phyloP scores from a whole-genome alignment of 805 yeast genomes.

The Candida dajiaensis region DNA sequence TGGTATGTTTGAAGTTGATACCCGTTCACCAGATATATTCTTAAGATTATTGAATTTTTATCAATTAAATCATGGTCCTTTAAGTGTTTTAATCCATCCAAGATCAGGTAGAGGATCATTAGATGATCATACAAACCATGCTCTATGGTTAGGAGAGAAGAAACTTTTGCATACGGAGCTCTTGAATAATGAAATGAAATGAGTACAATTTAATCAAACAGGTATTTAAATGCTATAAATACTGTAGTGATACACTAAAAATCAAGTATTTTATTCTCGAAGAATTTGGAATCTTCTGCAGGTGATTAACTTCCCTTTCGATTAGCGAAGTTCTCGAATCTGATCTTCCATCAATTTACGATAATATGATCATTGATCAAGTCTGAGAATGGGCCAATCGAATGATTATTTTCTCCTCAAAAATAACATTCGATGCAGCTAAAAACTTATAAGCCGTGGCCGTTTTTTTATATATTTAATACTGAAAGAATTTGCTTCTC shows the following conservation, averaged over 20 bases:
- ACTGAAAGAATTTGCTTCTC: no score
- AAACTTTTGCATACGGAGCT: conserved; percentile 14
- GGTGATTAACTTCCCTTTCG: no score
- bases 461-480: no score
- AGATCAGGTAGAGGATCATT: conserved; percentile 32
- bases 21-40: conserved; percentile 39
- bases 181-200: not conserved
- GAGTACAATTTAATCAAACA: no score
- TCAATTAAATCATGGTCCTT: conserved; percentile 45
- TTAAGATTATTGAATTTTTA: conserved; percentile 41
- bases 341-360: no score
- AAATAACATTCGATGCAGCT: not conserved
- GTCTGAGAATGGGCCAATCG: not conserved
- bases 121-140: conserved; percentile 46
- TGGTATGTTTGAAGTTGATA: conserved; percentile 54
- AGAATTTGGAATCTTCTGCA: no score
- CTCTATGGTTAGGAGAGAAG: conserved; percentile 53
- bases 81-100: conserved; percentile 54
- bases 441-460: no score
- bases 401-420: not conserved
- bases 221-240: no score
- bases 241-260: no score
- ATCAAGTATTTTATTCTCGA: no score
- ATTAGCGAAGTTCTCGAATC: no score
- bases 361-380: no score